Base-by-base conservation (phyloP, 305 asterid species). In the Fraxinus ornus region DNA sequence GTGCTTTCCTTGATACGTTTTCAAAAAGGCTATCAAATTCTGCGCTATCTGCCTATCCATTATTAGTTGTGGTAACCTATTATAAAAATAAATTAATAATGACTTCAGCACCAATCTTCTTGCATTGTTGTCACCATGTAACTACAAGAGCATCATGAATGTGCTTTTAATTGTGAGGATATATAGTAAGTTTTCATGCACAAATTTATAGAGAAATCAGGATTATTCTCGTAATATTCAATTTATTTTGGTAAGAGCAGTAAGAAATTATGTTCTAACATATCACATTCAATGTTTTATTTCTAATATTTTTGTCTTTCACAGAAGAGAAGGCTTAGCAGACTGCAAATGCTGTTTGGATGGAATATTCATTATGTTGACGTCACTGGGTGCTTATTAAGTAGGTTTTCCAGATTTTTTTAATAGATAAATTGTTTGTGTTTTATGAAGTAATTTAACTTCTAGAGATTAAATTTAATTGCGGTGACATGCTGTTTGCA, bases 311-410 rank as follows among this genome's bases (percentile, higher is more conserved):
- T 75, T 70, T 81, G 24, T 68, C 79, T 41, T 78, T 84, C 26
- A 73, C 97, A 96, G 99, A 92, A 82, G 89, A 88, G 99, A 87
- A 91, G 98, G 89, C 79, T 96, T 32, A 86, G 82, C 79, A 89
- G 95, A 72, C 94, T 96, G 83, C 92, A 93, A 84, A 84, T 87
- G 90, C 86, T 93, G 82, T 94, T 90, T 78, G 98, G 97, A 28
- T 95, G 99, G 99, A 82, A 82, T 79, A 91, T 95, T 83, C 91
- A 91, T 84, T 89, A 78, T 5, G 37, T 35, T 35, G 98, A 96
- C 76, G 93, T 92, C 84, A 93, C 98, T 64, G 85, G 89, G 68
- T 85, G 95, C 85, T 21, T 96, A 68, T 80, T 68, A 35, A 68
- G 99, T 94, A 91, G 4, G 88, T 83, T 60, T 70, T 76, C 52